Evolutionary conservation across 1,139 yeast genomes (phyloP).

Genomic region (Sugiyamaella pinicola): DNA sequence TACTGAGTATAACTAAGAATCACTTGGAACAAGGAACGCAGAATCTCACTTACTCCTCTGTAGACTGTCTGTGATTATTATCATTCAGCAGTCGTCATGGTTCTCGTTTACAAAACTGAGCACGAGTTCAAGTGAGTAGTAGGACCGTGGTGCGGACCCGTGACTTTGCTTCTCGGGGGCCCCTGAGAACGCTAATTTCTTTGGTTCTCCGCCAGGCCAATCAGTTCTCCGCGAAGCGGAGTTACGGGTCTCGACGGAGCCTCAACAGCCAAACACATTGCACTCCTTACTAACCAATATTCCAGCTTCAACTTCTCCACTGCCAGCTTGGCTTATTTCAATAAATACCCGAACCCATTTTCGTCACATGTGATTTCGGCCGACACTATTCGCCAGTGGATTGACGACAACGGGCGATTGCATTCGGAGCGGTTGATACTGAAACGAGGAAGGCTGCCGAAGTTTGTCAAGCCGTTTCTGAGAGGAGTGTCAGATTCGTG

Average conservation of each 20-base stretch:
- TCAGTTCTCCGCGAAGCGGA: no score
- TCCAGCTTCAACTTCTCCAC: conserved; percentile 35
- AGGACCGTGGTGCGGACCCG: not conserved
- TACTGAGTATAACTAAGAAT: not conserved
- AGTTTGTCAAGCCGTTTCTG: conserved; percentile 75
- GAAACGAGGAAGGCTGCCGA: conserved; percentile 80
- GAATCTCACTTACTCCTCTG: not conserved
- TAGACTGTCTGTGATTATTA: not conserved
- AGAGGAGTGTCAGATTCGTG: conserved; percentile 75
- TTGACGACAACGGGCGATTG: conserved; percentile 61
- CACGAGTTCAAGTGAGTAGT: conserved; percentile 20
- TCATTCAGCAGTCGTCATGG: conserved; percentile 24
- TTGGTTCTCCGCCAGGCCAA: not conserved
- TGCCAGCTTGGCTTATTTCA: conserved; percentile 34
- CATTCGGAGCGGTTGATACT: conserved; percentile 73
- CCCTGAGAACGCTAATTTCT: not conserved
- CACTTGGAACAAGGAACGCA: no score
- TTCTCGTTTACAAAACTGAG: conserved; percentile 25
- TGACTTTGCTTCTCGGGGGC: not conserved
- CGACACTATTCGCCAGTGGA: conserved; percentile 67
- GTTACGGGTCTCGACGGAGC: no score
- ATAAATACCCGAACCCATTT: conserved; percentile 55
- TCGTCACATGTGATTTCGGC: conserved; percentile 85
- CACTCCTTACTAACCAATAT: not conserved
- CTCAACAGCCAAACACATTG: not conserved